A percentile compares a stretch with the other conserved stretches of the same genome.
Evolutionary conservation across 23 red algal species (phyloP).

Genomic region (Gracilariopsis chorda): DNA sequence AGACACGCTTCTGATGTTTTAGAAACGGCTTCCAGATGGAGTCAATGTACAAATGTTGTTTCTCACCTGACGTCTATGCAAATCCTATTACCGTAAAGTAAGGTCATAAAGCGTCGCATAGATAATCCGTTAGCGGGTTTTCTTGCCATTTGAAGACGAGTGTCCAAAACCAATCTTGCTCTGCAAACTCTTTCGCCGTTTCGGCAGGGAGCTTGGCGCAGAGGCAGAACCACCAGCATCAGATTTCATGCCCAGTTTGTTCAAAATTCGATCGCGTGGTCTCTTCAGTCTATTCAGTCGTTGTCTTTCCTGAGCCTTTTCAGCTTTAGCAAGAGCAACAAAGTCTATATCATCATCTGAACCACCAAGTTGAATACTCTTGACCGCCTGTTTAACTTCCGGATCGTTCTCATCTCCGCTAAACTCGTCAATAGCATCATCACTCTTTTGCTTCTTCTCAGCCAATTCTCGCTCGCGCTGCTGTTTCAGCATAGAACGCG

Average conservation of each 20-base stretch:
- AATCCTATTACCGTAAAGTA: too few relatives aligned
- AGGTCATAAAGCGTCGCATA: too few relatives aligned
- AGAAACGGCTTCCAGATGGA: too few relatives aligned
- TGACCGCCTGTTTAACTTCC: background rate
- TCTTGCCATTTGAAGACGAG: too few relatives aligned
- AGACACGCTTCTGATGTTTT: too few relatives aligned
- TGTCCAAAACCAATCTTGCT: background rate
- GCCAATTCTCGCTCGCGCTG: background rate
- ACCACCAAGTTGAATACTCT: background rate
- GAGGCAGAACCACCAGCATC: background rate
- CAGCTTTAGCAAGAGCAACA: background rate
- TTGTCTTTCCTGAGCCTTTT: background rate
- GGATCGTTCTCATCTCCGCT: conserved; percentile 15
- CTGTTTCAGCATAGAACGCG: conserved; percentile 44
- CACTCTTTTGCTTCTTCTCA: background rate
- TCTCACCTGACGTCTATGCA: too few relatives aligned
- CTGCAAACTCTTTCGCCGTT: background rate
- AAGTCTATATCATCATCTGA: background rate
- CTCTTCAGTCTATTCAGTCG: background rate
- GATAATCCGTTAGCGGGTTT: too few relatives aligned
- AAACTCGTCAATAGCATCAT: conserved; percentile 31
- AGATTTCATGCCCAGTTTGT: background rate
- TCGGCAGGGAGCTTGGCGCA: background rate
- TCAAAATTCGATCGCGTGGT: conserved; percentile 14
- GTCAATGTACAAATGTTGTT: too few relatives aligned